Evolutionary conservation across 2,329 filamentous ascomycete species (phyloP), one percentile per base, ranked within the genome.

Genomic region (Fusarium albidum): DNA sequence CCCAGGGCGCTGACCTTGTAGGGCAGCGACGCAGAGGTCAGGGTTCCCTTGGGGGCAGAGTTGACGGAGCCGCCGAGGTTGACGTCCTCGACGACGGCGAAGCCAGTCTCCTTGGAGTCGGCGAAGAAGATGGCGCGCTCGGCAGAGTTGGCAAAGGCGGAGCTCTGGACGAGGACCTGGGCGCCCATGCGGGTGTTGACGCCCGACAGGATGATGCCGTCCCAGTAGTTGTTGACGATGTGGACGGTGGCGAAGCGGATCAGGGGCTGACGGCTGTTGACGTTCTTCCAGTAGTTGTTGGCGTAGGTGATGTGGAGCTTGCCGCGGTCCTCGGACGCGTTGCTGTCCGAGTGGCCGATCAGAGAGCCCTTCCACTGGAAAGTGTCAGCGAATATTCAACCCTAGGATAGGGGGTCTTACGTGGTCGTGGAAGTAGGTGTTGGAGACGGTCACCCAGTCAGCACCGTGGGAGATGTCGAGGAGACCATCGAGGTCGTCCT

Each of bases 401-500:
- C n/a, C n/a, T 31, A 31, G 28, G 13, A 31, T 9, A 13, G 28
- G 9, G 13, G 28, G 9, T 31, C 28, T 31, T 31, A 31, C 28
- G 68, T 73, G 71, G 73, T 76, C 54, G 69, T 68, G 66, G 55
- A 68, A 12, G 62, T 50, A 61, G 26, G 57, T 68, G 63, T 67
- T 68, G 54, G 64, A 73, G 54, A 82, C 68, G 49, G 81, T 88
- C 51, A 88, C 70, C 65, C 75, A 89, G 74, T 89, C 85, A 9
- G 80, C 76, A 39, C 77, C 87, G 72, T 88, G 86, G 42, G 81
- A 87, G 43, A 81, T 73, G 63, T 90, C 87, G 39, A 86, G 73
- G 2, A 90, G 80, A 27, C 87, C 87, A 50, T 90, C 87, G 67
- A 87, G 89, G 75, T 82, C 87, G 75, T 90, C 85, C 75, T 90